Base-by-base conservation (phyloP, 768 basidiomycete species). In the Trametes cinnabarina region DNA sequence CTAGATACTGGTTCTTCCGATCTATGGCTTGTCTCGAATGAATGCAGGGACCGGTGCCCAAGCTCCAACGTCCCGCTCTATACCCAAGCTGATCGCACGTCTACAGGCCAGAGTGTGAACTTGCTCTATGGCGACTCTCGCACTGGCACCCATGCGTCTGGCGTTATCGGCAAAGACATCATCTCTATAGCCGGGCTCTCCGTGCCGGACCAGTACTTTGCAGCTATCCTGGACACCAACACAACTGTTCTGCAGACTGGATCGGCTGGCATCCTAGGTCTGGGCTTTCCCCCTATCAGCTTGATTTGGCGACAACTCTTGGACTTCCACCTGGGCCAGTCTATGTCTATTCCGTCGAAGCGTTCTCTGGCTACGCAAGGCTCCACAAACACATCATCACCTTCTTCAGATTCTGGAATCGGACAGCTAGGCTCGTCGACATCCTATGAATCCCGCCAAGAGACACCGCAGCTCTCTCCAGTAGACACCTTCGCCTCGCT, bases 1-100 rank as follows among this genome's bases (percentile, higher is more conserved):
- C n/a, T 14, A 88, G 89, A 91, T 61, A 89, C 88, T 2, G 89
- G 89, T 42, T 91, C 89, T 2, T 84, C 89, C 4, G 89, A 92
- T 65, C 68, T 90, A 5, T 92, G 90, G 90, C 78, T 87, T 10
- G 70, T 85, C 25, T 87, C 87, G 0, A 78, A 83, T 48, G 71
- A 77, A 0, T 90, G 86, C 67, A 71, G 69, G 10, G 61, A 65
- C n/a, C 63, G 74, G 2, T 79, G 76, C 57, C 78, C 77, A 49
- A 57, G 70, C 3, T 66, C 65, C 26, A 69, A 64, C 2, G 68
- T 79, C 2, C 73, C 79, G 4, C 67, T 83, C 23, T 89, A 87
- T 65, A 76, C 81, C 1, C 80, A 80, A 64, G 62, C 67, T 1
- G 57, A 71, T 7, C 83, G 90, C 69, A 70, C 77, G 19, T 73